phyloP scores from a whole-genome alignment of 1,284 basidiomycete species.

The Ganoderma leucocontextum region DNA sequence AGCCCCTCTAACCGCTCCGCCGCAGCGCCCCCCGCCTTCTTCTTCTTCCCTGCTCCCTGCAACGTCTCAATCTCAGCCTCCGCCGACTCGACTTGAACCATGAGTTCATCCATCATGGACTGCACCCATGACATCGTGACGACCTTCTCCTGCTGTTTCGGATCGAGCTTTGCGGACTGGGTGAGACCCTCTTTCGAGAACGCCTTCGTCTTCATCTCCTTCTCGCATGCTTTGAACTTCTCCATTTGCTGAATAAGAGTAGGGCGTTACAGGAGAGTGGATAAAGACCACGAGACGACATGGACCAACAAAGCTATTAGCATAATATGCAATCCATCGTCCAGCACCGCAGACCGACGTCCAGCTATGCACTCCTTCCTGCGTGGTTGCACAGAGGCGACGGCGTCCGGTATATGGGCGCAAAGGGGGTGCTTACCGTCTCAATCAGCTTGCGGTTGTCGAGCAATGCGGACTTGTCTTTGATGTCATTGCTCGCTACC shows the following conservation, averaged over 20 bases:
- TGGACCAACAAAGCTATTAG: slow-evolving; percentile 26
- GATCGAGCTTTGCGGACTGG: slow-evolving; percentile 94
- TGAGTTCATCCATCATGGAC: slow-evolving; percentile 89
- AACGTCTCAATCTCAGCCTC: slow-evolving; percentile 97
- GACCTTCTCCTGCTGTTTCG: slow-evolving; percentile 95
- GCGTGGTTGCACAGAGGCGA: slow-evolving; percentile 15
- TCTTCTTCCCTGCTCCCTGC: slow-evolving; percentile 86
- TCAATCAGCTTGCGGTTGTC: slow-evolving; percentile 98
- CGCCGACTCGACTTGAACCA: slow-evolving; percentile 91
- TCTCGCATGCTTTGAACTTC: slow-evolving; percentile 99
- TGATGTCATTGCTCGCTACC: slow-evolving; percentile 98
- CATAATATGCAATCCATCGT: slow-evolving; percentile 20
- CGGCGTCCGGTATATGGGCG: slow-evolving; percentile 10
- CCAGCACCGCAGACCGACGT: slow-evolving; percentile 17
- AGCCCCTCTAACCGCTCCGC: slow-evolving; percentile 84
- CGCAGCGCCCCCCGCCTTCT: slow-evolving; percentile 68
- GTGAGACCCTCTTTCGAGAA: slow-evolving; percentile 99
- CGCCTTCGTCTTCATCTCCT: slow-evolving; percentile 99
- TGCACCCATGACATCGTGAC: slow-evolving; percentile 92
- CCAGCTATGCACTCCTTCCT: slow-evolving; percentile 29
- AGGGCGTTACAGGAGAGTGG: slow-evolving; percentile 26
- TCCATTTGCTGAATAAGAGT: slow-evolving; percentile 92
- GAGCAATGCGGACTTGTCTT: slow-evolving; percentile 94
- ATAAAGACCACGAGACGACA: slow-evolving; percentile 19
- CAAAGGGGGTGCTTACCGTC: slow-evolving; percentile 72